Evolutionary conservation across 1,284 basidiomycete species (phyloP), one percentile per base, ranked within the genome.

Genomic region (Meira miltonrushii): DNA sequence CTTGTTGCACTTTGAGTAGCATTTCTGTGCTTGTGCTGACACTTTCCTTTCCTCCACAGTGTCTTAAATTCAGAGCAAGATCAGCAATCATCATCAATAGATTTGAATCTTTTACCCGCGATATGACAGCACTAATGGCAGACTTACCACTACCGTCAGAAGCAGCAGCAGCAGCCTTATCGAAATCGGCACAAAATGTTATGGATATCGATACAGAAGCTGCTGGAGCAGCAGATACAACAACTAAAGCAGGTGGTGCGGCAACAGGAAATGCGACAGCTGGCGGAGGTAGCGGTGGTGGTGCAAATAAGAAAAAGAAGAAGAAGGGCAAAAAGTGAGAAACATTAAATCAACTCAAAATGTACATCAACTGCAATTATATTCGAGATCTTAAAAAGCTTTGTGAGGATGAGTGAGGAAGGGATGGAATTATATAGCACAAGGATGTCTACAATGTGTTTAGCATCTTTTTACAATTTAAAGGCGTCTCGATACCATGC

Each of bases 21-120:
- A 5, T 23, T 38, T 2, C 39, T 52, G 15, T 4, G 5, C 53
- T 53, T 15, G n/a, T 44, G 23, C n/a, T 17, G 23, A 50, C 12
- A 28, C 15, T n/a, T 38, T 25, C 23, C 3, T 25, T 12, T 25
- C 7, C 19, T 44, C 37, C 11, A 6, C 58, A 66, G 38, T 66
- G 64, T 19, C 82, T 95, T 74, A 94, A 92, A 79, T 96, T 92
- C 83, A 90, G 92, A 79, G 93, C 92, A 1, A 86, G 87, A 69
- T 93, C 90, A 0, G 89, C 89, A 48, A 87, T 93, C 75, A 92
- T 91, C 80, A 85, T 96, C 66, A 93, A 94, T 81, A 87, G 92
- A 66, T 94, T 96, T 80, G 92, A 96, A 79, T 83, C 87, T 4
- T 84, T 96, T 67, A 95, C 92, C 77, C 83, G 88, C 55, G 84